A percentile compares a stretch with the other conserved stretches of the same genome.
Evolutionary conservation across 2,329 filamentous ascomycete species (phyloP).

Genomic region (Trichophyton mentagrophytes): DNA sequence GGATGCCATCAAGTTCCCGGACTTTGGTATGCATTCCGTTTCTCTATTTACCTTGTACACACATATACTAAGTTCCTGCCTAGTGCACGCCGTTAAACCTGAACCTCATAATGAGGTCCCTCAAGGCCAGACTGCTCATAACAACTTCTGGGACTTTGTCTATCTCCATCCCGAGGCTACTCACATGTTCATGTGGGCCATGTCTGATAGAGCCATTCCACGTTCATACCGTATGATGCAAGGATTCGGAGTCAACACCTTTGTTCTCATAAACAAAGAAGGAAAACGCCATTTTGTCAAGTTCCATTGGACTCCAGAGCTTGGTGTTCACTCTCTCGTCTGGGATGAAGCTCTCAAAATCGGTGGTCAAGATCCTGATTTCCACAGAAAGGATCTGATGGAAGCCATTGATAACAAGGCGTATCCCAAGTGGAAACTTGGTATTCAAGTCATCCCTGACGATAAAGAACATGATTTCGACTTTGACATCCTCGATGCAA

Average conservation of each 20-base stretch:
- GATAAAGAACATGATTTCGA: conserved; percentile 63
- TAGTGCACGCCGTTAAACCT: conserved; percentile 48
- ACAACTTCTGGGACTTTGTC: conserved; percentile 67
- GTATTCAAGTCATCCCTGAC: conserved; percentile 65
- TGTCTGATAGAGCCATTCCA: conserved; percentile 62
- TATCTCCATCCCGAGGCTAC: conserved; percentile 57
- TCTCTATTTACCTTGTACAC: background rate
- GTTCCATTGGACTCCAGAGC: conserved; percentile 61
- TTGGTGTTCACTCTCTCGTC: conserved; percentile 63
- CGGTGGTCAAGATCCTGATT: conserved; percentile 62
- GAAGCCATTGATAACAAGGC: conserved; percentile 60
- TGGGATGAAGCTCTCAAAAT: conserved; percentile 70
- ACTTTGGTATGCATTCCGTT: conserved; percentile 35
- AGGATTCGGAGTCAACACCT: conserved; percentile 74
- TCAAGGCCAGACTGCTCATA: conserved; percentile 57
- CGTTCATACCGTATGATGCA: conserved; percentile 75
- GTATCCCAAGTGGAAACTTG: conserved; percentile 68
- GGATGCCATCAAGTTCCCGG: conserved; percentile 61
- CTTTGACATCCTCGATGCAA: conserved; percentile 74
- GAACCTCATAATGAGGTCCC: conserved; percentile 59
- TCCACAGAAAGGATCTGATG: conserved; percentile 64
- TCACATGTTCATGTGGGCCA: conserved; percentile 69
- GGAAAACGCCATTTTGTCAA: conserved; percentile 63
- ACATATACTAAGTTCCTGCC: conserved; percentile 7
- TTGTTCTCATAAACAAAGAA: conserved; percentile 52